These are phyloP conservation scores for Mucor irregularis DNA, from an alignment of 371 early-diverging fungal genomes.

Conservation along the genomic window DNA sequence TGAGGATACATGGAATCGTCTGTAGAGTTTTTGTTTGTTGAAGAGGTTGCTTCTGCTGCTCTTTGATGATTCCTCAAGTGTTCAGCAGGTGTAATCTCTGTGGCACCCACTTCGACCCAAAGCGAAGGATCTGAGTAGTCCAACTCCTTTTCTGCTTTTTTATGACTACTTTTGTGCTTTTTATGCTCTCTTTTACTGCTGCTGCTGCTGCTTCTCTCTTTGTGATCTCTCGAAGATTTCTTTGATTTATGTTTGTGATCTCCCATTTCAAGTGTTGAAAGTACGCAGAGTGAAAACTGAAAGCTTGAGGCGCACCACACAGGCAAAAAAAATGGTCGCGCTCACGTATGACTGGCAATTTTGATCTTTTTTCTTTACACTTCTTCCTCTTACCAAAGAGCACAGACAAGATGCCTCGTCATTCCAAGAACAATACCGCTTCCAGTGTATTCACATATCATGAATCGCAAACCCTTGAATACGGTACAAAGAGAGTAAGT, in stretches of 20 bases:
- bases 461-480: slow-evolving; percentile 82
- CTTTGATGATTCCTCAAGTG: slow-evolving; percentile 15
- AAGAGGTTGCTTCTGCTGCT: slow-evolving; percentile 3
- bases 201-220: not conserved
- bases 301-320: too few relatives aligned
- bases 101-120: slow-evolving; percentile 36
- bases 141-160: slow-evolving; percentile 24
- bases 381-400: not conserved
- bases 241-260: slow-evolving; percentile 42
- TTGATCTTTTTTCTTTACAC: not conserved
- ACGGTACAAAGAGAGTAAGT: slow-evolving; percentile 86
- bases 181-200: slow-evolving; percentile 26
- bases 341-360: too few relatives aligned
- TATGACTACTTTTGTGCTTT: slow-evolving; percentile 36
- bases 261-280: slow-evolving; percentile 39
- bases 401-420: slow-evolving; percentile 80
- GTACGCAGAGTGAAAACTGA: too few relatives aligned
- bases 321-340: too few relatives aligned
- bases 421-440: slow-evolving; percentile 96
- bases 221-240: slow-evolving; percentile 31
- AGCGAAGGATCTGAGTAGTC: slow-evolving; percentile 51
- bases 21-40: not conserved
- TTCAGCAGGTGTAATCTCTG: slow-evolving; percentile 17
- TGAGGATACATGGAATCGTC: not conserved
- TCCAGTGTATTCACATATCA: slow-evolving; percentile 94